Evolutionary conservation across 1,284 basidiomycete species (phyloP).

Genomic region (Omphalotus olearius): DNA sequence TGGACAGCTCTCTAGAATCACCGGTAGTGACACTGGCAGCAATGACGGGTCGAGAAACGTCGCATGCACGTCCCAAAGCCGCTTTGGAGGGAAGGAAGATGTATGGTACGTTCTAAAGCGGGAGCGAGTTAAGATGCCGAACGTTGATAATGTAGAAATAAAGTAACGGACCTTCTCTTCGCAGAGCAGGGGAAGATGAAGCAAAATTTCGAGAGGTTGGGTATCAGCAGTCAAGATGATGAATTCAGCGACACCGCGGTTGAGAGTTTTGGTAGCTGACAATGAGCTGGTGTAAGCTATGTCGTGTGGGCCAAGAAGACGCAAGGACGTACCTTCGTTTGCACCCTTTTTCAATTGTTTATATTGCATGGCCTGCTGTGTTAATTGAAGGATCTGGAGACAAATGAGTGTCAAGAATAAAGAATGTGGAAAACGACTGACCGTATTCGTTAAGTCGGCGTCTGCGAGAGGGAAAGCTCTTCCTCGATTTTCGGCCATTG

Average conservation of each 20-base stretch:
- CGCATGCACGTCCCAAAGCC: conserved; percentile 93
- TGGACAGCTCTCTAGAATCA: conserved; percentile 88
- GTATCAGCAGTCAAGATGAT: conserved; percentile 98
- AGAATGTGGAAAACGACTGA: conserved; percentile 33
- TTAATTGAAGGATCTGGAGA: conserved; percentile 80
- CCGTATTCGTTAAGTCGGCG: conserved; percentile 90
- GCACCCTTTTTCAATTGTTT: conserved; percentile 99
- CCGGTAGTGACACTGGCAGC: conserved; percentile 94
- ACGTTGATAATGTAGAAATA: neutral
- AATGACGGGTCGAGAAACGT: conserved; percentile 94
- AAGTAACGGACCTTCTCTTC: conserved; percentile 83
- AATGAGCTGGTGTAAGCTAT: conserved; percentile 2
- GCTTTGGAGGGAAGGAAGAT: conserved; percentile 94
- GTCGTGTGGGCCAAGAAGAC: neutral
- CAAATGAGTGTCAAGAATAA: conserved; percentile 3
- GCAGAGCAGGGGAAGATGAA: conserved; percentile 95
- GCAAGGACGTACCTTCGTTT: conserved; percentile 70
- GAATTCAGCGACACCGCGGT: conserved; percentile 98
- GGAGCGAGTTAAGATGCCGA: conserved; percentile 1
- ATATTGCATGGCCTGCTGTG: conserved; percentile 88
- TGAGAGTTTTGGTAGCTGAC: conserved; percentile 92
- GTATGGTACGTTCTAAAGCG: conserved; percentile 85
- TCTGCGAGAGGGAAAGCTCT: conserved; percentile 96
- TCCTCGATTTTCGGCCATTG: conserved; percentile 56
- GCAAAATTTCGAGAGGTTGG: conserved; percentile 95